A percentile compares a stretch with the other conserved stretches of the same genome.
These are phyloP conservation scores for Hanseniaspora jakobsenii DNA, from an alignment of 805 yeast genomes.

Conservation along the genomic window DNA sequence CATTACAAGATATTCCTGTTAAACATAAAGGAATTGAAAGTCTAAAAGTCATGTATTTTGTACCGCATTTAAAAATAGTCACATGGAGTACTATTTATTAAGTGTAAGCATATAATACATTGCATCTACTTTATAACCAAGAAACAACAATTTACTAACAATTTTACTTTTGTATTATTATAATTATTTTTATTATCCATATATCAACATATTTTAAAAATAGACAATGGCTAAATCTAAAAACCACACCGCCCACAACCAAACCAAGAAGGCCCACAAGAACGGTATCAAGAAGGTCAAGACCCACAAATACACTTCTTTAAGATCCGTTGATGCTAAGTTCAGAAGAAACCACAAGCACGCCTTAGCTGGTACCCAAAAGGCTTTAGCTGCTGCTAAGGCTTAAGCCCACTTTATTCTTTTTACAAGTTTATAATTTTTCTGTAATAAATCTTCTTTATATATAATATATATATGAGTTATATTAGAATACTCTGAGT, in stretches of 20 bases:
- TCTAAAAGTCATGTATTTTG: no score
- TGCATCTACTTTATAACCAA: background rate
- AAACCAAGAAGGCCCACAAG: conserved; percentile 98
- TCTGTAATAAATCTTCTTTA: no score
- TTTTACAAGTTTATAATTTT: background rate
- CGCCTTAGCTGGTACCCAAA: conserved; percentile 96
- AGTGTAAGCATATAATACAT: no score
- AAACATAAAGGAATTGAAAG: no score
- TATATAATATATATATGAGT: no score
- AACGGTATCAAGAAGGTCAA: conserved; percentile 99
- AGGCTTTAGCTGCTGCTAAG: conserved; percentile 76
- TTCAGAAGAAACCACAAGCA: conserved; percentile 99
- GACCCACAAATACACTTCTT: conserved; percentile 95
- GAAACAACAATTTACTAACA: background rate
- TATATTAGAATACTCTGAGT: no score
- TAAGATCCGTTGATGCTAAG: conserved; percentile 98
- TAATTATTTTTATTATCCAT: background rate
- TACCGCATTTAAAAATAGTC: no score
- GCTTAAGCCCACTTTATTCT: conserved; percentile 30
- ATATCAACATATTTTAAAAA: background rate
- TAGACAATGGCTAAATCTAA: conserved; percentile 89
- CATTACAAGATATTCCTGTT: no score
- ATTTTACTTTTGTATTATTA: background rate
- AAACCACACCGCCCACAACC: conserved; percentile 99
- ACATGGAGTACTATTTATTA: no score